Percentiles rank a stretch among this genome's conserved stretches.
These are phyloP conservation scores for Boletales sp. DNA, from an alignment of 768 basidiomycete genomes.

Conservation along the genomic window DNA sequence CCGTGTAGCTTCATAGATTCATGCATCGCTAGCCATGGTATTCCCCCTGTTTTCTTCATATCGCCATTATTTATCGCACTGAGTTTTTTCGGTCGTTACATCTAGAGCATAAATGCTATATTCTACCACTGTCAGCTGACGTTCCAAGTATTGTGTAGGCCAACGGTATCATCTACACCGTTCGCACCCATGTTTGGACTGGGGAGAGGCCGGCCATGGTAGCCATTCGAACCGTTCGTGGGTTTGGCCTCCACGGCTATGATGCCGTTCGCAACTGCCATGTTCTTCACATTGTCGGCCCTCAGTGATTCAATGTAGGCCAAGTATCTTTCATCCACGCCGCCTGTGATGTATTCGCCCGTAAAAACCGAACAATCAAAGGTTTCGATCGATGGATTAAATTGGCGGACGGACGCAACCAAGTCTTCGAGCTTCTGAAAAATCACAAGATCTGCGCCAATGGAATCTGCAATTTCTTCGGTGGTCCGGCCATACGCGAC, in stretches of 20 bases:
- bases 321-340: slow-evolving; percentile 82
- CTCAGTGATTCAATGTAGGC: slow-evolving; percentile 68
- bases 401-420: slow-evolving; percentile 75
- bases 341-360: slow-evolving; percentile 94
- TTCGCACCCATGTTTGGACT: slow-evolving; percentile 46
- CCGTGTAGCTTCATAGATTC: slow-evolving; percentile 12
- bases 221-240: slow-evolving; percentile 16
- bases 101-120: slow-evolving; percentile 1
- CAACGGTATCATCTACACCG: slow-evolving; percentile 72
- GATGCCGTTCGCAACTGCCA: slow-evolving; percentile 33
- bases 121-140: slow-evolving; percentile 23
- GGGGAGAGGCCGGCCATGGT: slow-evolving; percentile 19
- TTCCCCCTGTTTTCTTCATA: slow-evolving; percentile 1
- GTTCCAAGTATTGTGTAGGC: slow-evolving; percentile 73
- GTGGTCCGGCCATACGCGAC: slow-evolving; percentile 79
- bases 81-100: background rate
- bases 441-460: slow-evolving; percentile 94
- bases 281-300: slow-evolving; percentile 75
- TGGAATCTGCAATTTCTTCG: slow-evolving; percentile 68
- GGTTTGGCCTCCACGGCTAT: slow-evolving; percentile 36
- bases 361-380: slow-evolving; percentile 99
- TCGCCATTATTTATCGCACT: slow-evolving; percentile 7
- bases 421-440: slow-evolving; percentile 93
- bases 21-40: slow-evolving; percentile 4
- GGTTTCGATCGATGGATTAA: slow-evolving; percentile 68